Evolutionary conservation across 1,139 yeast genomes (phyloP), one percentile per base, ranked within the genome.

Genomic region (Yamadazyma sp.): DNA sequence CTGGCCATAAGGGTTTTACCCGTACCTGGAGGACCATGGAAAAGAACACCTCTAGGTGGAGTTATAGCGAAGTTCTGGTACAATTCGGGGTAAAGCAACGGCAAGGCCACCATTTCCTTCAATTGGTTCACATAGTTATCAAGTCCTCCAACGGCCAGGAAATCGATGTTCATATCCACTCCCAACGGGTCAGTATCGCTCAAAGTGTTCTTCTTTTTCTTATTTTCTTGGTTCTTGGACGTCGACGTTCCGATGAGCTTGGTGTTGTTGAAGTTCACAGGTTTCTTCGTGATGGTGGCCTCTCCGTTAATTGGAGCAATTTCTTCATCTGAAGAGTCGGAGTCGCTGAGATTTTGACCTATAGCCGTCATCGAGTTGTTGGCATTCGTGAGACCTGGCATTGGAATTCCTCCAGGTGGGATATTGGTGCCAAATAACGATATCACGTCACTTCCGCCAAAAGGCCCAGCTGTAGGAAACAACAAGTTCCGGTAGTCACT

Each of bases 21-120:
- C 0, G 98, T 94, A 49, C 99, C 99, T 1, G 99, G 99, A 3
- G 98, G 99, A 29, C 99, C 99, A 62, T 94, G 98, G 65, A 94
- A 94, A 39, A 94, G 64, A 1, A 94, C 99, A 46, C 99, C 99
- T 49, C 98, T 73, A 12, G 99, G 99, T 2, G 99, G 98, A 0
- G 96, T 88, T 25, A 92, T 89, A 39, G 81, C 83, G 57, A 94
- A 94, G 54, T 83, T 82, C 51, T 88, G 88, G 56, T 90, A 94
- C 14, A 94, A 76, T 58, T 94, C 98, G 1, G 99, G 98, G 51
- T 94, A 94, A 41, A 90, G 64, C 45, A 94, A 67, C 0, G 99
- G 99, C 41, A 94, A 67, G 0, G 95, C 89, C 9, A 94, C 95
- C 99, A 94, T 94, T 62, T 94, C 98, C 55, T 94, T 92, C 47